These are phyloP conservation scores for Rhodotorula sp. DNA, from an alignment of 1,284 basidiomycete genomes.

Conservation along the genomic window DNA sequence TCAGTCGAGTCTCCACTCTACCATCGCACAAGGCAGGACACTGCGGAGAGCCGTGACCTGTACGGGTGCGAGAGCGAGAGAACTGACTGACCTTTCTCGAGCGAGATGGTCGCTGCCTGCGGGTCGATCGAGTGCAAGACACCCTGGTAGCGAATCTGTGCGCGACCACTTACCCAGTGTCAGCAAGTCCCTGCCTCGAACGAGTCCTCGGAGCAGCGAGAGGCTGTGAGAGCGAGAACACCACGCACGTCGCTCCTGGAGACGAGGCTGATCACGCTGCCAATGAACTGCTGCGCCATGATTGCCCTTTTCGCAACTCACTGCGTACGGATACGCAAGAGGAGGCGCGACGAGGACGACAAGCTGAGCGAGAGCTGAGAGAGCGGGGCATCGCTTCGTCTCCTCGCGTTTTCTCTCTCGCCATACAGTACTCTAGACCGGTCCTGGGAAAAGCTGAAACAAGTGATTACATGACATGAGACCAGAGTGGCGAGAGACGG, in stretches of 20 bases:
- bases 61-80: neutral
- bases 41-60: no score
- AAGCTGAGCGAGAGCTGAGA: neutral
- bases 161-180: no score
- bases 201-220: neutral
- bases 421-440: no score
- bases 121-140: constrained; percentile 45
- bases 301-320: neutral
- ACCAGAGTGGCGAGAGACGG: no score
- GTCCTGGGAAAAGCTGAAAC: no score
- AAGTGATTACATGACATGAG: no score
- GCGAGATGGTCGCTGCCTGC: constrained; percentile 44
- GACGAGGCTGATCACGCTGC: constrained; percentile 41
- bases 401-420: no score
- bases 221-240: neutral
- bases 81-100: constrained; percentile 35
- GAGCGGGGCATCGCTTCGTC: no score
- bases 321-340: no score
- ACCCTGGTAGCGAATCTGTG: constrained; percentile 42
- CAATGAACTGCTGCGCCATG: constrained; percentile 45
- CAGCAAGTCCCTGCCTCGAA: neutral
- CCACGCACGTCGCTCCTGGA: constrained; percentile 42
- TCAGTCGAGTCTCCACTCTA: neutral
- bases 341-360: neutral
- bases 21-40: no score